These are phyloP conservation scores for Oryza officinalis DNA, from an alignment of 176 grass and related monocot species.

Conservation along the genomic window DNA sequence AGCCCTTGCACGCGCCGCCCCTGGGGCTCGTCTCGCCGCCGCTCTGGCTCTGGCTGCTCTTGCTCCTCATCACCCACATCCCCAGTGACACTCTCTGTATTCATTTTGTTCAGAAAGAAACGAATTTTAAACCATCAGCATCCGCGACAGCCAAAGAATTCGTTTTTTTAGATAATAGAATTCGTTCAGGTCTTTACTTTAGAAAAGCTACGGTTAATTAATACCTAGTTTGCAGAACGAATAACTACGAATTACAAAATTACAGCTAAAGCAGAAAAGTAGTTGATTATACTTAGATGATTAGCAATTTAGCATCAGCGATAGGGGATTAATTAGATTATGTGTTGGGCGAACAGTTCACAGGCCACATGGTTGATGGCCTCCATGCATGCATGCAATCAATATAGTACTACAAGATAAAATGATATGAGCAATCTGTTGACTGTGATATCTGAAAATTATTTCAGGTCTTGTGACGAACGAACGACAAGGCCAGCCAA, in stretches of 20 bases:
- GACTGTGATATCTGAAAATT: slow-evolving; percentile 24
- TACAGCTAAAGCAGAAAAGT: not conserved
- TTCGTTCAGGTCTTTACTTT: too few relatives aligned
- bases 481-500: not conserved
- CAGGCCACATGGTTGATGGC: slow-evolving; percentile 51
- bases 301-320: not conserved
- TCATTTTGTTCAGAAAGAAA: not conserved
- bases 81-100: slow-evolving; percentile 62
- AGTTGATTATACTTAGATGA: not conserved
- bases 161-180: too few relatives aligned
- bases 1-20: slow-evolving; percentile 82
- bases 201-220: too few relatives aligned
- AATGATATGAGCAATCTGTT: slow-evolving; percentile 9
- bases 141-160: not conserved
- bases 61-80: slow-evolving; percentile 83
- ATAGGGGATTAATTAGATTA: not conserved
- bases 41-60: slow-evolving; percentile 65
- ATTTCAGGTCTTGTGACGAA: not conserved
- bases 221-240: too few relatives aligned
- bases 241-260: too few relatives aligned
- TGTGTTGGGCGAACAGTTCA: slow-evolving; percentile 30
- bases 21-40: slow-evolving; percentile 35
- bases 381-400: not conserved
- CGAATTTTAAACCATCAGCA: not conserved
- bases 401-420: not conserved